Percentiles rank a stretch among this genome's conserved stretches.
phyloP scores from a whole-genome alignment of 2,329 filamentous ascomycete genomes.

The Chaetomium globosum region DNA sequence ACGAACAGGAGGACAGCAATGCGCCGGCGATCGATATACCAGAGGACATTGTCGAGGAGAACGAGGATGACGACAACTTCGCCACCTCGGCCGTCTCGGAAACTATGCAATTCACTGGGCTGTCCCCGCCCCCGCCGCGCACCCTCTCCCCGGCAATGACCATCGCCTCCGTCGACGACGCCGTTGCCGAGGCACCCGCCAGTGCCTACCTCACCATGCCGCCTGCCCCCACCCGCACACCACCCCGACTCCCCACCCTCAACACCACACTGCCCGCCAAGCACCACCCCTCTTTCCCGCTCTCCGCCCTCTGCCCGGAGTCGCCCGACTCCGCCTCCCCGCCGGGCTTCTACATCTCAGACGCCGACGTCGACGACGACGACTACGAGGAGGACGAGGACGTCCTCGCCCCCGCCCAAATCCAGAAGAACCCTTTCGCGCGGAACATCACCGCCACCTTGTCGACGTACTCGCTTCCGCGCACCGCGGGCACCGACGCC shows the following conservation, averaged over 20 bases:
- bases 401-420: conserved; percentile 30
- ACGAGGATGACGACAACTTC: conserved; percentile 65
- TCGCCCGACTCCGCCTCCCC: conserved; percentile 43
- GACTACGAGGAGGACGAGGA: conserved; percentile 33
- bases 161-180: conserved; percentile 13
- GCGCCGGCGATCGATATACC: conserved; percentile 46
- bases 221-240: conserved; percentile 12
- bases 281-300: conserved; percentile 37
- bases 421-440: conserved; percentile 32
- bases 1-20: conserved; percentile 43
- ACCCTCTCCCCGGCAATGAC: conserved; percentile 40
- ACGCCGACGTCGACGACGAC: conserved; percentile 40
- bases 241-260: conserved; percentile 6
- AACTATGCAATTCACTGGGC: conserved; percentile 48
- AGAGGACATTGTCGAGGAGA: conserved; percentile 53
- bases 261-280: conserved; percentile 22
- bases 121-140: conserved; percentile 58
- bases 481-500: conserved; percentile 35
- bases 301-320: conserved; percentile 38
- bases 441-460: conserved; percentile 39
- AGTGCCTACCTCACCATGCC: conserved; percentile 18
- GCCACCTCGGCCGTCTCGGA: conserved; percentile 56
- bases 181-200: conserved; percentile 13
- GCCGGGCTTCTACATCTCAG: conserved; percentile 53
- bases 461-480: conserved; percentile 55